Conservation (phyloP, 2,329 filamentous ascomycete species). For the Colletotrichum magnum region DNA sequence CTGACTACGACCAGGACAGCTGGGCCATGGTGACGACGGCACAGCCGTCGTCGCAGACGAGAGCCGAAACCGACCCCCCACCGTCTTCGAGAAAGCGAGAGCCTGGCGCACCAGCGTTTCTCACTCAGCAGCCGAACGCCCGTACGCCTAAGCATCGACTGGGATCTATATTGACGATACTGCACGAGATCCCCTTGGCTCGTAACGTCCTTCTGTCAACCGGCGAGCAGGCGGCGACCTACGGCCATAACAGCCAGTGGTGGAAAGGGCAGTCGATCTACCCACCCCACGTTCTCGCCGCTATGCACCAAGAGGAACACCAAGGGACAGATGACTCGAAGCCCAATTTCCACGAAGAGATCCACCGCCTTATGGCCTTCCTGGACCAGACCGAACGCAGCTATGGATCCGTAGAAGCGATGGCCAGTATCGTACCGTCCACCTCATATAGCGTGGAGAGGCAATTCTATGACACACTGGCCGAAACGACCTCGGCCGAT, state of each 20-base stretch:
- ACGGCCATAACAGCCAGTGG: conserved; percentile 72
- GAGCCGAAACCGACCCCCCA: conserved; percentile 41
- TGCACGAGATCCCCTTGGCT: conserved; percentile 71
- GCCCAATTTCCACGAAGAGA: conserved; percentile 64
- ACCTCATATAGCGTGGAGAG: conserved; percentile 54
- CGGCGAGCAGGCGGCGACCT: conserved; percentile 58
- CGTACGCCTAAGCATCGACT: conserved; percentile 58
- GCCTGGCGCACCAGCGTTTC: conserved; percentile 64
- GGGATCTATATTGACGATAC: conserved; percentile 69
- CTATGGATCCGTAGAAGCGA: conserved; percentile 68
- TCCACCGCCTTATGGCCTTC: conserved; percentile 75
- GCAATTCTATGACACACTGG: conserved; percentile 61
- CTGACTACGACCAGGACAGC: conserved; percentile 66
- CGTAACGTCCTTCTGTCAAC: conserved; percentile 68
- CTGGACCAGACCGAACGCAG: conserved; percentile 72
- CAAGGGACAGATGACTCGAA: conserved; percentile 50
- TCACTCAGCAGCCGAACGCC: conserved; percentile 56
- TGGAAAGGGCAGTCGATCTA: conserved; percentile 71
- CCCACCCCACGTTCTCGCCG: conserved; percentile 53
- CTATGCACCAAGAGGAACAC: conserved; percentile 49
- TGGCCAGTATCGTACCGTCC: conserved; percentile 56
- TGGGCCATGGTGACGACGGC: conserved; percentile 71
- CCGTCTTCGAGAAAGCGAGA: conserved; percentile 62
- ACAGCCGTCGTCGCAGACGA: conserved; percentile 46
- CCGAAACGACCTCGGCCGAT: conserved; percentile 35